Evolutionary conservation across 495 filamentous ascomycete species (phyloP).

Genomic region (Trichoderma parareesei): DNA sequence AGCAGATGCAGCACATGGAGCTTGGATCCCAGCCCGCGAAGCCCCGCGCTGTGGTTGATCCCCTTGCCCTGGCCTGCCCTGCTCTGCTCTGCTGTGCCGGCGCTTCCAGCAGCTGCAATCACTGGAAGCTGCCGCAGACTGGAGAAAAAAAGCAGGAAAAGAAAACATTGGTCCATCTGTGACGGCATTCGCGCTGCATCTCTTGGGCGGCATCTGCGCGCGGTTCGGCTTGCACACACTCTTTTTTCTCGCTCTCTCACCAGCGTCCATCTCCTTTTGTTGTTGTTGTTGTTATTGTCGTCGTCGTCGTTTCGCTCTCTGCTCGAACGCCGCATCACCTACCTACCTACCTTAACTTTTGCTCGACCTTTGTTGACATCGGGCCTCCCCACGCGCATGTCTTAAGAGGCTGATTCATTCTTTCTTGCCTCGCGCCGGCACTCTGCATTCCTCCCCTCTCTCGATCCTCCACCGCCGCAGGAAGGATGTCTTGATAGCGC

Average conservation of each 20-base stretch:
- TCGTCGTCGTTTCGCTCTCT: neutral
- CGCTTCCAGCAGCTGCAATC: neutral
- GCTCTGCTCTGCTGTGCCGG: neutral
- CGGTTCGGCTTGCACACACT: no score
- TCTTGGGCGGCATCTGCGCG: neutral
- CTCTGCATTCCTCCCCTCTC: neutral
- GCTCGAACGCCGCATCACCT: no score
- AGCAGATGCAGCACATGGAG: constrained; percentile 1
- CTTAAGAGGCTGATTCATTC: neutral
- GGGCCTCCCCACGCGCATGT: neutral
- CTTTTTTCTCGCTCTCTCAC: no score
- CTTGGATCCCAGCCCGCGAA: no score
- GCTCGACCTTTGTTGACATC: neutral
- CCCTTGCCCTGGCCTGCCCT: neutral
- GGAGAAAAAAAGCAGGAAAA: neutral
- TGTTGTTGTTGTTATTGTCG: neutral
- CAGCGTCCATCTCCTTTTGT: neutral
- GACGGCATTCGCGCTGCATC: constrained; percentile 5
- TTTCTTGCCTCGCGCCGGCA: neutral
- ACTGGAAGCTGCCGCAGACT: neutral
- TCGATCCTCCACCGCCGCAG: neutral
- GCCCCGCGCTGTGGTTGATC: constrained; percentile 7
- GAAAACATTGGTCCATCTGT: constrained; percentile 4
- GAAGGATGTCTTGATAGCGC: constrained; percentile 8
- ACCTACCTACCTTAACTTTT: neutral